Base-by-base conservation (phyloP, 331 rosid species). In the Prunus yedoensis region DNA sequence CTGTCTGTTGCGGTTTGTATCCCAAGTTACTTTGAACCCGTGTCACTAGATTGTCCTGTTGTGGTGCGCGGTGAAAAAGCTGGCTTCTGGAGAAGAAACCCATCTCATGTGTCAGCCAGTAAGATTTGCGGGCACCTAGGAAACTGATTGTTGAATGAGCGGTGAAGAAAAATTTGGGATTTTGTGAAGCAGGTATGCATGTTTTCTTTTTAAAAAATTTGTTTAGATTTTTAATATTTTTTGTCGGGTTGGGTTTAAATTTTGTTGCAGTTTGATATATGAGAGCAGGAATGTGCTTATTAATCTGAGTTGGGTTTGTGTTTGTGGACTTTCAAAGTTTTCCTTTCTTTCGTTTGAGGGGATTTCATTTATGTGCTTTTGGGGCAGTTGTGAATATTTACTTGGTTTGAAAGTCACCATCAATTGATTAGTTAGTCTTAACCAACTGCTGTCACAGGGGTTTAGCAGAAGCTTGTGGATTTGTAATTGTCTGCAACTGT, bases 1-100 rank as follows among this genome's bases (percentile, higher is more conserved):
- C 83, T 69, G 73, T 64, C 78, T 78, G 74, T 64, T 75, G 64
- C 20, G 23, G 46, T 78, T 79, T 59, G 72, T 51, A 67, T 76
- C 59, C 59, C 76, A 79, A 21, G 25, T 18, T 32, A 4, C 38
- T 32, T 32, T 32, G 38, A 32, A 32, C 38, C 38, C 38, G 38
- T 32, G 38, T 4, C 38, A 32, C 38, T 32, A 32, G 38, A 59
- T 74, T 79, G 85, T 81, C 79, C 72, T 76, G 51, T 58, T 41
- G 47, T 56, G 85, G n/a, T 23, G 21, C 20, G 51, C 28, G 63
- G 45, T 66, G 71, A 71, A 85, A 71, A 56, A 30, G 9, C 80
- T 79, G 84, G 59, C 76, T 69, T 75, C 75, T 80, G 57, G 38
- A 74, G 61, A 70, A 71, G 69, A 78, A 59, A 50, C 53, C 43